Conservation (phyloP, 1,284 basidiomycete genomes). For the Meripilus lineatus region DNA sequence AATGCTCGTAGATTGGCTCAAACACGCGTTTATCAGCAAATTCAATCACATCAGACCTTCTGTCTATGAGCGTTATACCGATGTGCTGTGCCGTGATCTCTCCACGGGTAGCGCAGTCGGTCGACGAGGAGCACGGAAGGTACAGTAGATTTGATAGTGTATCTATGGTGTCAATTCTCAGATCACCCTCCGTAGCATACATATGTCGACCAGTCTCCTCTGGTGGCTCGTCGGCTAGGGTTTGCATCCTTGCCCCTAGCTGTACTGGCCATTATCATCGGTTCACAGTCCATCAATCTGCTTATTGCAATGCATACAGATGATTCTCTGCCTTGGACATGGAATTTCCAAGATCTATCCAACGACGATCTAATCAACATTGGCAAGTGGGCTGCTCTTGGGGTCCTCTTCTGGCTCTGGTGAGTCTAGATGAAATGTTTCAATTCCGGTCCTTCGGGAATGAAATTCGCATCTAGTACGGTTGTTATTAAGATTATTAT, state of each 20-base stretch:
- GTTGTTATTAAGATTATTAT: slow-evolving; percentile 86
- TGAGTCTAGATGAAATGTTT: slow-evolving; percentile 29
- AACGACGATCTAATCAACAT: slow-evolving; percentile 47
- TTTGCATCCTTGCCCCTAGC: slow-evolving; percentile 93
- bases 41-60: slow-evolving; percentile 94
- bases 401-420: slow-evolving; percentile 79
- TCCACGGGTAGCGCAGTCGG: slow-evolving; percentile 75
- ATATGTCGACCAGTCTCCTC: slow-evolving; percentile 93
- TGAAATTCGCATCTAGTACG: slow-evolving; percentile 50
- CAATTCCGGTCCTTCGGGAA: neutral
- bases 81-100: slow-evolving; percentile 93
- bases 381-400: slow-evolving; percentile 63
- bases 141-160: slow-evolving; percentile 24
- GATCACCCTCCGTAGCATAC: slow-evolving; percentile 50
- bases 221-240: slow-evolving; percentile 90
- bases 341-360: slow-evolving; percentile 30
- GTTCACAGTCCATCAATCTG: slow-evolving; percentile 74
- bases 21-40: slow-evolving; percentile 99
- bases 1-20: slow-evolving; percentile 97
- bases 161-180: slow-evolving; percentile 1
- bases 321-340: slow-evolving; percentile 38
- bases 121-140: slow-evolving; percentile 65
- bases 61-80: slow-evolving; percentile 94
- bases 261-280: slow-evolving; percentile 86
- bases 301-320: slow-evolving; percentile 46